Conservation (phyloP, 257 asterid species). For the Fraxinus americana region DNA sequence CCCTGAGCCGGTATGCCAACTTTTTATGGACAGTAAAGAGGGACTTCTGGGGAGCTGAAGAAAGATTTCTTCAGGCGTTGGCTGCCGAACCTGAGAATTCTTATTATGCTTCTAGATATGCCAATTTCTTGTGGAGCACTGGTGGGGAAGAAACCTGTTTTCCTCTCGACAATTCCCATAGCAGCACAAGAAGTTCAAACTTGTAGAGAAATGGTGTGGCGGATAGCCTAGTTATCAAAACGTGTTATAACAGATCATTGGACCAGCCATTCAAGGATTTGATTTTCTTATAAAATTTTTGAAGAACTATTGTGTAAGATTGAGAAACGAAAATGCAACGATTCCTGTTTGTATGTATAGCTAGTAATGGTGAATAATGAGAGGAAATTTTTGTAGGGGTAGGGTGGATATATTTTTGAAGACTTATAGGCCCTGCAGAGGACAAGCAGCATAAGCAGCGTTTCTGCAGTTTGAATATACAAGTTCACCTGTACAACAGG, state of each 20-base stretch:
- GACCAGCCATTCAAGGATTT: neutral
- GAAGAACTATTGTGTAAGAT: neutral
- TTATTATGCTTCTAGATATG: slow-evolving; percentile 58
- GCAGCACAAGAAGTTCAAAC: slow-evolving; percentile 15
- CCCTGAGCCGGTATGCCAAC: slow-evolving; percentile 58
- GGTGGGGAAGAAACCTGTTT: slow-evolving; percentile 87
- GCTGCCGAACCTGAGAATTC: slow-evolving; percentile 56
- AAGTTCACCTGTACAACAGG: neutral
- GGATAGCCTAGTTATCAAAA: neutral
- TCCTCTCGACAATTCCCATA: slow-evolving; percentile 44
- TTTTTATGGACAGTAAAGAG: slow-evolving; percentile 72
- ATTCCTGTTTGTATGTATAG: neutral
- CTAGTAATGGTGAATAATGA: neutral
- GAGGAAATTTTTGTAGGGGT: neutral
- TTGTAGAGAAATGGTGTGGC: slow-evolving; percentile 20
- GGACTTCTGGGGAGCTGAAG: slow-evolving; percentile 76
- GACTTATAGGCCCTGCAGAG: neutral
- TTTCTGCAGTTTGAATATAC: neutral
- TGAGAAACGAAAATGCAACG: neutral
- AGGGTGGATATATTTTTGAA: neutral
- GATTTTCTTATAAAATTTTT: neutral
- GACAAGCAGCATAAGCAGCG: neutral
- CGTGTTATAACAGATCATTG: neutral
- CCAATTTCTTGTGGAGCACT: slow-evolving; percentile 83
- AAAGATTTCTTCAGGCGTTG: slow-evolving; percentile 60